phyloP scores from a whole-genome alignment of 1,284 basidiomycete species.

The Neolentinus lepideus region DNA sequence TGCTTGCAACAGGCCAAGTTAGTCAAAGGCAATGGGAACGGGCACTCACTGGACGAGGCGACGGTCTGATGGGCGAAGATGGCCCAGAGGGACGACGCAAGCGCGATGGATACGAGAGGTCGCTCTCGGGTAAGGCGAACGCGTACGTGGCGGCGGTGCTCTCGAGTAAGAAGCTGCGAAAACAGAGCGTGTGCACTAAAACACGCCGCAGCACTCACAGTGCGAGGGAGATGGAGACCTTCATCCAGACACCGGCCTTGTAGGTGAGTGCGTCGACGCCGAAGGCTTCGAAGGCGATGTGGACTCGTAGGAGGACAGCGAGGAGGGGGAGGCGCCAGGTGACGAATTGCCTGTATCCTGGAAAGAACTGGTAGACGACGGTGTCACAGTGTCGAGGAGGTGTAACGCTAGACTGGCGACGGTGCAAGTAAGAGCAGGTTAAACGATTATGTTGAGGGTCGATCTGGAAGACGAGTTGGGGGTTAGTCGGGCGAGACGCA shows the following conservation, averaged over 20 bases:
- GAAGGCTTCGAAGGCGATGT: slow-evolving; percentile 87
- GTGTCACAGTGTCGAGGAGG: slow-evolving; percentile 64
- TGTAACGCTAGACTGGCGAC: slow-evolving; percentile 70
- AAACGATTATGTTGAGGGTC: slow-evolving; percentile 80
- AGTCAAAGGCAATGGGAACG: too few species aligned
- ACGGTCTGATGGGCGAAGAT: slow-evolving; percentile 66
- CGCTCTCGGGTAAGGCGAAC: slow-evolving; percentile 84
- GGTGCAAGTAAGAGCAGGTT: slow-evolving; percentile 79
- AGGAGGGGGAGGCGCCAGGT: slow-evolving; percentile 89
- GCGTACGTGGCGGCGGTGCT: slow-evolving; percentile 88
- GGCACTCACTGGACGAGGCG: slow-evolving; percentile 6
- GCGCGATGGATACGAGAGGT: slow-evolving; percentile 83
- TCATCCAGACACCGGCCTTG: slow-evolving; percentile 81
- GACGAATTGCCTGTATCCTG: slow-evolving; percentile 72
- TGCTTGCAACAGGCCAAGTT: too few species aligned
- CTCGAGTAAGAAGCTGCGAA: slow-evolving; percentile 81
- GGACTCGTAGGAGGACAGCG: slow-evolving; percentile 65
- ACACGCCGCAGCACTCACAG: slow-evolving; percentile 43
- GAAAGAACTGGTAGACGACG: slow-evolving; percentile 86
- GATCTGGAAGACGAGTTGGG: slow-evolving; percentile 58
- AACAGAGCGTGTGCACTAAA: slow-evolving; percentile 3
- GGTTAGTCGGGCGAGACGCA: background rate
- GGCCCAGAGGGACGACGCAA: slow-evolving; percentile 78
- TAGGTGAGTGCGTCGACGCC: slow-evolving; percentile 68
- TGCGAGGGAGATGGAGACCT: slow-evolving; percentile 89